These are phyloP conservation scores for Verticillium klebahnii DNA, from an alignment of 2,329 filamentous ascomycete genomes.

Conservation along the genomic window DNA sequence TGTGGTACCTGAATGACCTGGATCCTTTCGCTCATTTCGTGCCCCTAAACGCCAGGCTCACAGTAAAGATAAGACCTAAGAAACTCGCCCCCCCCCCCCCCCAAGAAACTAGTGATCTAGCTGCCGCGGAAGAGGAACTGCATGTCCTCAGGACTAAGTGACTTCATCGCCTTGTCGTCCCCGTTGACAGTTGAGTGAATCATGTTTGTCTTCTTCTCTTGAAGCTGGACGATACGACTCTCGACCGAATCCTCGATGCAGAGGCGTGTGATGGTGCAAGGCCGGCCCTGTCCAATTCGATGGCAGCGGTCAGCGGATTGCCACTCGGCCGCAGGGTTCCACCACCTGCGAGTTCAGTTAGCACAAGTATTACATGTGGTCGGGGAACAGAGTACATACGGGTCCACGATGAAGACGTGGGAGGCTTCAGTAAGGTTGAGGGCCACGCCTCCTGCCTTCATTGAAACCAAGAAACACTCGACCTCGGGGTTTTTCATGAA, in stretches of 20 bases:
- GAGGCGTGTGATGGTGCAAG: slow-evolving; percentile 88
- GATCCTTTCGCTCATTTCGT: not conserved
- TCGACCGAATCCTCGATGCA: slow-evolving; percentile 98
- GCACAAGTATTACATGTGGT: not conserved
- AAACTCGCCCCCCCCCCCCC: not conserved
- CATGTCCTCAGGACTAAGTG: slow-evolving; percentile 84
- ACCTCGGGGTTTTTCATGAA: slow-evolving; percentile 96
- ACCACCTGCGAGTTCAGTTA: slow-evolving; percentile 54
- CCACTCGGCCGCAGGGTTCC: slow-evolving; percentile 99
- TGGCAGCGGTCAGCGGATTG: slow-evolving; percentile 92
- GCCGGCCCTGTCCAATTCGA: slow-evolving; percentile 90
- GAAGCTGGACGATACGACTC: slow-evolving; percentile 87
- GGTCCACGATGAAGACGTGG: slow-evolving; percentile 92
- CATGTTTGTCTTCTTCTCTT: slow-evolving; percentile 99
- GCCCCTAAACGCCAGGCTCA: not conserved
- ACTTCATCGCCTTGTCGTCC: slow-evolving; percentile 87
- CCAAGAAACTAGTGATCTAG: not conserved
- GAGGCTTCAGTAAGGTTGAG: slow-evolving; percentile 94
- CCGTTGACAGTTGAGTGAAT: slow-evolving; percentile 96
- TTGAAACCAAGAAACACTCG: slow-evolving; percentile 91
- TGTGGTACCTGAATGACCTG: not conserved
- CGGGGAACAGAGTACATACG: slow-evolving; percentile 52
- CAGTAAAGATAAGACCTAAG: not conserved
- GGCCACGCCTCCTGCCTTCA: slow-evolving; percentile 94
- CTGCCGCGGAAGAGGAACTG: slow-evolving; percentile 87